These are phyloP conservation scores for Calendula officinalis DNA, from an alignment of 129 eudicot species.

Conservation along the genomic window DNA sequence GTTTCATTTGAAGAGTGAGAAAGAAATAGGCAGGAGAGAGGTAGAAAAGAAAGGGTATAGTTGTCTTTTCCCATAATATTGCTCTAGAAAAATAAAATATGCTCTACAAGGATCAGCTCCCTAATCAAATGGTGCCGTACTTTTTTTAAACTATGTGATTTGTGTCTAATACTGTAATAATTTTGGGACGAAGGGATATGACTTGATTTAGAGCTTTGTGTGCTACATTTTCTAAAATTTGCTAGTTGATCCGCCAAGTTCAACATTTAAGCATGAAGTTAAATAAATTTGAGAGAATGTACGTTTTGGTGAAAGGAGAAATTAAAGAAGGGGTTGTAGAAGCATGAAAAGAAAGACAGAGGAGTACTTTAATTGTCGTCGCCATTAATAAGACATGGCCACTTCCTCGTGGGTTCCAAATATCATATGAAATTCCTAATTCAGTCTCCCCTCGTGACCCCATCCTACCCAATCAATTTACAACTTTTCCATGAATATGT, in stretches of 20 bases:
- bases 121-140: neutral
- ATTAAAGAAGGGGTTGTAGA: neutral
- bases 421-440: conserved; percentile 11
- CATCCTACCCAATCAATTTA: neutral
- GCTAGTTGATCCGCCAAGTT: neutral
- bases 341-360: conserved; percentile 16
- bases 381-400: conserved; percentile 38
- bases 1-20: too few species aligned
- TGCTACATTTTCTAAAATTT: neutral
- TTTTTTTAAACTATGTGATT: too few species aligned
- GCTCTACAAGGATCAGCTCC: too few species aligned
- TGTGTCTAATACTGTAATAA: too few species aligned
- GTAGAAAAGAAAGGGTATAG: too few species aligned
- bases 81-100: too few species aligned
- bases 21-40: too few species aligned
- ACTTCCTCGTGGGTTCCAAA: conserved; percentile 44
- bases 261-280: neutral
- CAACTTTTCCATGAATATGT: neutral
- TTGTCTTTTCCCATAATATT: too few species aligned
- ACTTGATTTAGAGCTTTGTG: too few species aligned
- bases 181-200: too few species aligned
- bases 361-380: conserved; percentile 19
- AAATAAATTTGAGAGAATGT: too few species aligned
- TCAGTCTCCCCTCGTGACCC: conserved; percentile 24
- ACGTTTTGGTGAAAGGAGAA: neutral